Percentiles rank a stretch among this genome's conserved stretches.
Conservation (phyloP, 495 filamentous ascomycete genomes). For the Hypoxylon lenormandii region DNA sequence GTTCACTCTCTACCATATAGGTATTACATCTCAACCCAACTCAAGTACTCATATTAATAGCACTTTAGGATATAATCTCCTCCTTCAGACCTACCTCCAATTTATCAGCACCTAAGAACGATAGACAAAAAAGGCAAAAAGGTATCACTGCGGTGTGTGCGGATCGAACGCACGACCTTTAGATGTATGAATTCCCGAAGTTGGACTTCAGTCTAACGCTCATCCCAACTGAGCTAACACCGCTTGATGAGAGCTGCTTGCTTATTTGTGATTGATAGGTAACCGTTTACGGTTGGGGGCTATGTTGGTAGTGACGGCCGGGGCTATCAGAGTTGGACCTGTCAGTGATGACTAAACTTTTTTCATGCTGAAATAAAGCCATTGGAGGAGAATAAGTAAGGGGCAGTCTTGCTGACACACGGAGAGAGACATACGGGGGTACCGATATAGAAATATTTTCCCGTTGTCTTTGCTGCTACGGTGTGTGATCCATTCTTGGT, state of each 20-base stretch:
- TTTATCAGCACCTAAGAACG: too few species aligned
- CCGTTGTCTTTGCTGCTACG: too few species aligned
- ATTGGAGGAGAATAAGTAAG: not conserved
- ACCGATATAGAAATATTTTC: too few species aligned
- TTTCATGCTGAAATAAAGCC: not conserved
- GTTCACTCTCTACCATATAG: too few species aligned
- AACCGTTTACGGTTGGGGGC: not conserved
- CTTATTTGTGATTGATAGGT: not conserved
- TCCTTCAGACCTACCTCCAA: too few species aligned
- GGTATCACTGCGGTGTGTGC: not conserved
- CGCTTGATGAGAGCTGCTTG: not conserved
- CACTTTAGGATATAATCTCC: too few species aligned
- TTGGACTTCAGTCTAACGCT: slow-evolving; percentile 12
- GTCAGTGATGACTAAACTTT: not conserved
- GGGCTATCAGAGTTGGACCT: not conserved
- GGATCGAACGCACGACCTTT: slow-evolving; percentile 13
- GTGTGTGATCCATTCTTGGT: too few species aligned
- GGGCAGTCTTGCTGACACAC: not conserved
- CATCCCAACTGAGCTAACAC: slow-evolving; percentile 14
- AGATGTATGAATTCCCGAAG: slow-evolving; percentile 11
- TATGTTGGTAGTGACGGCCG: not conserved
- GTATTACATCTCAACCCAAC: too few species aligned
- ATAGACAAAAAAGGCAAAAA: too few species aligned
- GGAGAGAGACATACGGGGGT: too few species aligned
- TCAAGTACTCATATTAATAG: too few species aligned